A percentile compares a stretch with the other conserved stretches of the same genome.
phyloP scores from a whole-genome alignment of 768 basidiomycete species.

The Lyophyllum shimeji region DNA sequence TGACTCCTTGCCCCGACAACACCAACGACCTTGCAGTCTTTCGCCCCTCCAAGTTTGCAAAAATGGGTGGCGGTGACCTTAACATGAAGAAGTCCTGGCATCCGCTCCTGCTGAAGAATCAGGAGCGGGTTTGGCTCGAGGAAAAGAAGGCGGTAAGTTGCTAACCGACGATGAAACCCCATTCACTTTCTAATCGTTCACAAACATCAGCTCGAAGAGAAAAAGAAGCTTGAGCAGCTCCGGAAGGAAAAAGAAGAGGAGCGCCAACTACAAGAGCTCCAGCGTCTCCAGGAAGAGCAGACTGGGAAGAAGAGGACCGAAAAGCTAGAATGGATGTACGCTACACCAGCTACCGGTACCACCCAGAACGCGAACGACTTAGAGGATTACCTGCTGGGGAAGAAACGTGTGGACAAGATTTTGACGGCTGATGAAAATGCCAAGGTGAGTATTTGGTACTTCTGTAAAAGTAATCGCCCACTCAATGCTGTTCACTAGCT shows the following conservation, averaged over 20 bases:
- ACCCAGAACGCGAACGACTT: slow-evolving; percentile 86
- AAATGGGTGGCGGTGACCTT: slow-evolving; percentile 97
- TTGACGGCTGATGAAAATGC: slow-evolving; percentile 90
- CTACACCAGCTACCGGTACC: slow-evolving; percentile 93
- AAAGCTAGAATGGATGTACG: slow-evolving; percentile 99
- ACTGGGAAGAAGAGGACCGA: slow-evolving; percentile 94
- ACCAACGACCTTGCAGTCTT: slow-evolving; percentile 2
- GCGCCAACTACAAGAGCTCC: slow-evolving; percentile 92
- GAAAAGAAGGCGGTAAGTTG: slow-evolving; percentile 90
- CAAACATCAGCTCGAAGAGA: slow-evolving; percentile 83
- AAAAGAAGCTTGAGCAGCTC: slow-evolving; percentile 96
- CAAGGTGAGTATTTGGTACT: slow-evolving; percentile 48
- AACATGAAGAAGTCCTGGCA: slow-evolving; percentile 99
- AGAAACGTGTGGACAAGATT: slow-evolving; percentile 97
- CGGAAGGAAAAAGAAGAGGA: slow-evolving; percentile 98
- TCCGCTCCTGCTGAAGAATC: slow-evolving; percentile 95
- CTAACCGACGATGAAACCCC: neutral
- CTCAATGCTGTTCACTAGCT: slow-evolving; percentile 42
- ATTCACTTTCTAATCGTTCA: slow-evolving; percentile 12
- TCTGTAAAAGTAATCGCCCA: slow-evolving; percentile 9
- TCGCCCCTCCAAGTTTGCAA: slow-evolving; percentile 34
- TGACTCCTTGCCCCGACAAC: neutral
- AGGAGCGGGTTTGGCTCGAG: slow-evolving; percentile 99
- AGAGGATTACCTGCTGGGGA: slow-evolving; percentile 95
- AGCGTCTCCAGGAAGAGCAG: slow-evolving; percentile 91